These are phyloP conservation scores for Sarcodon aspratus DNA, from an alignment of 768 basidiomycete species.

Conservation along the genomic window DNA sequence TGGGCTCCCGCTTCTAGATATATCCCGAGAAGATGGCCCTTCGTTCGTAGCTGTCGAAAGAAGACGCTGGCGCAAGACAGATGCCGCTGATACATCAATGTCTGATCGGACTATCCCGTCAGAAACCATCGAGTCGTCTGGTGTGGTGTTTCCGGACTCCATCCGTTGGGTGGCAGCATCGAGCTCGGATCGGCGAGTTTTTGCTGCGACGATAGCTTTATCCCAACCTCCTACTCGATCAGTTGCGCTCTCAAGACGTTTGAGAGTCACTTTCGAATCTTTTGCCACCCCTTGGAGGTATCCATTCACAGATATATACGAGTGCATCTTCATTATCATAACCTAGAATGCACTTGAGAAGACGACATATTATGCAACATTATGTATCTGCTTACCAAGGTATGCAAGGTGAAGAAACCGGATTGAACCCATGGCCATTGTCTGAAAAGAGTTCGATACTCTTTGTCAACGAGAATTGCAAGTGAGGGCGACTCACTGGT, in stretches of 20 bases:
- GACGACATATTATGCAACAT: not conserved
- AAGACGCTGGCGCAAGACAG: conserved; percentile 48
- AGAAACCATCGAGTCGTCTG: conserved; percentile 21
- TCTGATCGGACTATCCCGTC: conserved; percentile 39
- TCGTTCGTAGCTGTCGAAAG: not conserved
- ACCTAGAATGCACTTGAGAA: conserved; percentile 25
- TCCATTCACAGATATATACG: conserved; percentile 84
- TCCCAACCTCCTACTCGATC: conserved; percentile 57
- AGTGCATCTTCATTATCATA: conserved; percentile 96
- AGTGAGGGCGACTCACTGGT: conserved; percentile 35
- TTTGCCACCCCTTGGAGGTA: conserved; percentile 49
- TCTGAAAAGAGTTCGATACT: conserved; percentile 23
- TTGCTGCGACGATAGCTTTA: conserved; percentile 41
- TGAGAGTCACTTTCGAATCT: conserved; percentile 32
- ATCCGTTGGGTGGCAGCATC: conserved; percentile 20
- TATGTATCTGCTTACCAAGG: conserved; percentile 38
- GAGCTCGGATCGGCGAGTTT: conserved; percentile 27
- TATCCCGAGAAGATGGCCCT: not conserved
- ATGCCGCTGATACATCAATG: conserved; percentile 40
- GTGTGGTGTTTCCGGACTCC: not conserved
- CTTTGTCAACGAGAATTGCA: not conserved
- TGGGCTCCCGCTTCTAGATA: not conserved
- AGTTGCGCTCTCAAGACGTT: conserved; percentile 34
- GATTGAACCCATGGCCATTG: conserved; percentile 98
- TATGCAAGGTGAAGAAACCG: conserved; percentile 80